phyloP scores from a whole-genome alignment of 2,329 filamentous ascomycete species.

The Xylaria hypoxylon region DNA sequence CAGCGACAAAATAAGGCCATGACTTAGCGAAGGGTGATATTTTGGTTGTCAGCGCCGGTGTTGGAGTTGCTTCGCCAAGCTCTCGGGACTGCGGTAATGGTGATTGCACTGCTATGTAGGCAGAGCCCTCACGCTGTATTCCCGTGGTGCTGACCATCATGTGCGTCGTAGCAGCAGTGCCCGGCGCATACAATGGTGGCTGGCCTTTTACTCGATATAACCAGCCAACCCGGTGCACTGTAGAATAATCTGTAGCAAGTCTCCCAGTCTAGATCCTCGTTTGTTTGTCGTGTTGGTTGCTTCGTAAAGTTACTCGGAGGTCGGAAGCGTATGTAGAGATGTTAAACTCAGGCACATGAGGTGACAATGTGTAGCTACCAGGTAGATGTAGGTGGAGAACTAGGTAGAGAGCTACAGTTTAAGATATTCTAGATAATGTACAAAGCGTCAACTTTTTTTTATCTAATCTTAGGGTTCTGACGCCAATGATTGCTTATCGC shows the following conservation, averaged over 20 bases:
- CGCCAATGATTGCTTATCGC: conserved; percentile 4
- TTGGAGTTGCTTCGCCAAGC: conserved; percentile 66
- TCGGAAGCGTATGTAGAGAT: neutral
- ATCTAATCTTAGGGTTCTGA: neutral
- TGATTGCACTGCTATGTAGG: conserved; percentile 41
- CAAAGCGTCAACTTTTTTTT: conserved; percentile 4
- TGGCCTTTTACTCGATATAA: conserved; percentile 3
- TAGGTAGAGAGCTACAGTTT: neutral
- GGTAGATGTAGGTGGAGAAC: neutral
- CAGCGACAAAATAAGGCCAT: conserved; percentile 92
- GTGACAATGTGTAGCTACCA: neutral
- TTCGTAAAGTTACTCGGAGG: neutral
- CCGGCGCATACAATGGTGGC: conserved; percentile 39
- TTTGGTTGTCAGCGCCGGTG: conserved; percentile 55
- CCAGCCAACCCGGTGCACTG: no score
- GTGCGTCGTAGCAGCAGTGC: conserved; percentile 33
- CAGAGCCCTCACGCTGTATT: conserved; percentile 38
- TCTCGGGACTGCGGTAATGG: conserved; percentile 70
- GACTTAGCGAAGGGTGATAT: conserved; percentile 74
- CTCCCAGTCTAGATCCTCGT: no score
- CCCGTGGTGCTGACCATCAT: conserved; percentile 42
- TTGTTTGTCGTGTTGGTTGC: no score
- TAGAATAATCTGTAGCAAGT: no score
- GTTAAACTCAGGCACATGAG: neutral
- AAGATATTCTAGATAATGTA: neutral